Evolutionary conservation across 2,329 filamentous ascomycete species (phyloP).

Genomic region (Microthyrium microscopicum): DNA sequence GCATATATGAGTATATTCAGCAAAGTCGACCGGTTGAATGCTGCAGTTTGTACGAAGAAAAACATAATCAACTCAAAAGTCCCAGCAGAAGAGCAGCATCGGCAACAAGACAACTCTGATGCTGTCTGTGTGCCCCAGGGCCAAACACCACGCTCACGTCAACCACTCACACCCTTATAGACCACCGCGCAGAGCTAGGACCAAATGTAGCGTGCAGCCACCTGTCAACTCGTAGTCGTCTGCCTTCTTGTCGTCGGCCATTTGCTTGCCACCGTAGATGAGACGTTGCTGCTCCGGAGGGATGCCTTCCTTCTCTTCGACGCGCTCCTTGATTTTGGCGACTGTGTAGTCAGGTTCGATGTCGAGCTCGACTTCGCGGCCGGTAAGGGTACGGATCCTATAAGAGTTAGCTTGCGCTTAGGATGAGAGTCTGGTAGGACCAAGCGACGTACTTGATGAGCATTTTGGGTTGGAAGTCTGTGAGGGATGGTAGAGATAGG

Average conservation of each 20-base stretch:
- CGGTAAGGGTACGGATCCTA: slow-evolving; percentile 92
- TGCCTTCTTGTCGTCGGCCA: slow-evolving; percentile 92
- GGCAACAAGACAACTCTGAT: too few species aligned
- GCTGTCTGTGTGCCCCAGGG: too few species aligned
- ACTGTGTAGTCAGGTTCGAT: slow-evolving; percentile 94
- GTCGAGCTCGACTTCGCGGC: slow-evolving; percentile 97
- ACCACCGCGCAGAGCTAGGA: slow-evolving; percentile 83
- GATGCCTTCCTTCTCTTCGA: slow-evolving; percentile 98
- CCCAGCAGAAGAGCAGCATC: too few species aligned
- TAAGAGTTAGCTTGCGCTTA: slow-evolving; percentile 7
- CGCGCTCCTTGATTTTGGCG: slow-evolving; percentile 92
- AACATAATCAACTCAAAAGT: too few species aligned
- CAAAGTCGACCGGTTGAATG: too few species aligned
- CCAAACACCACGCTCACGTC: too few species aligned
- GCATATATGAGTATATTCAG: too few species aligned
- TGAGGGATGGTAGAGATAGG: too few species aligned
- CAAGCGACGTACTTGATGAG: slow-evolving; percentile 34
- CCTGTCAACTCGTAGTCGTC: slow-evolving; percentile 80
- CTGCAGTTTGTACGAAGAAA: too few species aligned
- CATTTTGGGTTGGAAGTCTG: slow-evolving; percentile 22
- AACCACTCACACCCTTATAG: slow-evolving; percentile 4
- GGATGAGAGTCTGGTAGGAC: slow-evolving; percentile 5
- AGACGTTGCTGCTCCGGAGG: slow-evolving; percentile 91
- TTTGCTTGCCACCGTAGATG: slow-evolving; percentile 95
- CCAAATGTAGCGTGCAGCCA: slow-evolving; percentile 85